phyloP scores from a whole-genome alignment of 805 yeast species.

The Lipomyces kockii region DNA sequence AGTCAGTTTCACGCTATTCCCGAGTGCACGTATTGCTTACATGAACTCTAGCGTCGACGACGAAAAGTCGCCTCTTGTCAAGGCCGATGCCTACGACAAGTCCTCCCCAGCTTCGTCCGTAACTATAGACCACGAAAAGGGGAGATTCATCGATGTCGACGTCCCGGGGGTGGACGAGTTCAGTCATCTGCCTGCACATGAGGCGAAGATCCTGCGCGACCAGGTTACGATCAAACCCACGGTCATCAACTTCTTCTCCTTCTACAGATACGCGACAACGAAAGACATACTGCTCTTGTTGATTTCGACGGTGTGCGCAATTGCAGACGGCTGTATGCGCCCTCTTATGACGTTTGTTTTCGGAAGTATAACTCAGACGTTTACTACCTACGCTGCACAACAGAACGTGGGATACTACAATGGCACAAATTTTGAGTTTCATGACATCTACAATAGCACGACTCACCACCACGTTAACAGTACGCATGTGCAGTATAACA shows the following conservation, averaged over 20 bases:
- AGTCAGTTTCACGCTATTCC: too few relatives aligned
- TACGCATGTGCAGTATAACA: neutral
- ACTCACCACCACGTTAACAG: neutral
- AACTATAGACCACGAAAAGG: neutral
- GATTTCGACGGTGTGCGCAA: constrained; percentile 41
- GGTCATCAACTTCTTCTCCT: constrained; percentile 37
- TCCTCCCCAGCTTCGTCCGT: neutral
- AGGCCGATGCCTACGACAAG: neutral
- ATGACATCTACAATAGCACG: constrained; percentile 2
- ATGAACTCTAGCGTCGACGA: constrained; percentile 41
- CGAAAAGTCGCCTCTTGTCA: constrained; percentile 9
- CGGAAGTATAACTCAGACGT: constrained; percentile 28
- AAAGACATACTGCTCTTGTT: constrained; percentile 14
- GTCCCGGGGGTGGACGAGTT: constrained; percentile 27
- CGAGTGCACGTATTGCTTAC: too few relatives aligned
- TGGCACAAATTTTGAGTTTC: constrained; percentile 7
- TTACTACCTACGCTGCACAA: constrained; percentile 38
- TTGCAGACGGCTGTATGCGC: constrained; percentile 48
- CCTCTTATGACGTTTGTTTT: constrained; percentile 41
- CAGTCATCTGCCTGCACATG: constrained; percentile 41
- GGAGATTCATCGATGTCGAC: neutral
- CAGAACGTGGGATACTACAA: constrained; percentile 37
- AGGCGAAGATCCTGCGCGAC: constrained; percentile 43
- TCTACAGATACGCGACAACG: constrained; percentile 45
- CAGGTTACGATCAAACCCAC: constrained; percentile 41